Base-by-base conservation (phyloP, 352 stramenopile genomes). In the Stramenopiles sp. region DNA sequence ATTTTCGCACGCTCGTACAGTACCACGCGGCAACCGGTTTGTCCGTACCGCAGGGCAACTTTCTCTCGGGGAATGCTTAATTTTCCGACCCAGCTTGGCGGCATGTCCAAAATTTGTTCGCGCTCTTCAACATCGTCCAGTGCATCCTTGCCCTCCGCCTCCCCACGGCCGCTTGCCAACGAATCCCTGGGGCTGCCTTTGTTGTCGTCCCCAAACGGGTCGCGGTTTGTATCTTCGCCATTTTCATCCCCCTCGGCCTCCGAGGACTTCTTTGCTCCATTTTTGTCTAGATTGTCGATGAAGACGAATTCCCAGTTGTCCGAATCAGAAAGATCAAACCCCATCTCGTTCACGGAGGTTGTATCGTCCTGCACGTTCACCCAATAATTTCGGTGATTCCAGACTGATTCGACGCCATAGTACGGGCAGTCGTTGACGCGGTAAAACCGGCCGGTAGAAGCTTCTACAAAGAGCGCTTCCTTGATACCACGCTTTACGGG, bases 341-440 rank as follows among this genome's bases (percentile, higher is more conserved):
- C 76, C 32, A 91, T 37, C 12, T 71, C 63, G 34, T 77, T 75
- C 49, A 32, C 48, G 2, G 53, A 35, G 33, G 53, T 2, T 71
- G 33, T 71, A 2, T 71, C 53, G 49, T 80, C 33, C 75, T 93
- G 89, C 86, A 95, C 96, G 81, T 97, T 96, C 25, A 97, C 86
- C 89, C 89, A 97, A 77, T 91, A 96, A 79, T 97, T 97, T 74
- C 92, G 86, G 75, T 94, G 80, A 77, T 95, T 97, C 83, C 90
- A 98, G 0, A 96, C 83, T 25, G 79, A 86, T 78, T 96, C 90
- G 1, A 97, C 85, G 35, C 75, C 76, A 1, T 82, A 75, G 81
- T 97, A 97, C 1, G 93, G 92, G 0, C 79, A 81, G 18, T 89
- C 83, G 25, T 80, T 74, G 0, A 93, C 43, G 3, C 84, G 79